A percentile compares a stretch with the other conserved stretches of the same genome.
Conservation (phyloP, 129 eudicot genomes). For the Flaveria bidentis region DNA sequence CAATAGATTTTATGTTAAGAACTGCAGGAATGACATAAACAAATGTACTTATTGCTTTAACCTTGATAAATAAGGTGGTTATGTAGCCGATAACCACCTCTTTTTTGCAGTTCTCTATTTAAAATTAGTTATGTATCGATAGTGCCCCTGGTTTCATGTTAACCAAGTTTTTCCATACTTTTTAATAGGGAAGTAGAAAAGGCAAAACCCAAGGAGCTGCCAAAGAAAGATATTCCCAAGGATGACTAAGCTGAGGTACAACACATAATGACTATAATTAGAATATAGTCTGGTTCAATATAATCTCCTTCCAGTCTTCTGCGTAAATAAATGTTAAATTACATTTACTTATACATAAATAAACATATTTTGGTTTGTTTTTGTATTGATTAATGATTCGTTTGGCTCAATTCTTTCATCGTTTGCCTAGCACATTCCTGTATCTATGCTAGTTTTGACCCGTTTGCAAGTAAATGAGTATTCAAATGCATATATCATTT, state of each 20-base stretch:
- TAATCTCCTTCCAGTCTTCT: no score
- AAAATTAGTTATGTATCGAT: not conserved
- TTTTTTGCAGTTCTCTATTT: no score
- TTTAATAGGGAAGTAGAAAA: constrained; percentile 50
- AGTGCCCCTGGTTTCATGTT: not conserved
- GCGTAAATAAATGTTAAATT: not conserved
- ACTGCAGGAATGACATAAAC: no score
- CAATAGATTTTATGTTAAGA: not conserved
- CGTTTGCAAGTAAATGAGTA: not conserved
- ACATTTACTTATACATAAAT: not conserved
- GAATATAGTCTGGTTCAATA: not conserved
- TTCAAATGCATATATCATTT: no score
- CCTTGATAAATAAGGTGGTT: no score
- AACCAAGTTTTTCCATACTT: not conserved
- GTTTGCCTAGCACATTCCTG: not conserved
- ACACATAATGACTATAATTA: constrained; percentile 12
- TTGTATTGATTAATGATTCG: not conserved
- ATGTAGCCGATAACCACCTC: not conserved
- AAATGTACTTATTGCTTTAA: not conserved
- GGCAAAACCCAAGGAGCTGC: constrained; percentile 54
- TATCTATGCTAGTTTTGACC: not conserved
- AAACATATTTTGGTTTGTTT: not conserved
- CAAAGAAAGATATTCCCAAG: constrained; percentile 48
- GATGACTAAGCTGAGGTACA: constrained; percentile 40
- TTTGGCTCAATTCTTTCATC: not conserved